A percentile compares a stretch with the other conserved stretches of the same genome.
Conservation (phyloP, 495 filamentous ascomycete species). For the Xylaria palmicola region DNA sequence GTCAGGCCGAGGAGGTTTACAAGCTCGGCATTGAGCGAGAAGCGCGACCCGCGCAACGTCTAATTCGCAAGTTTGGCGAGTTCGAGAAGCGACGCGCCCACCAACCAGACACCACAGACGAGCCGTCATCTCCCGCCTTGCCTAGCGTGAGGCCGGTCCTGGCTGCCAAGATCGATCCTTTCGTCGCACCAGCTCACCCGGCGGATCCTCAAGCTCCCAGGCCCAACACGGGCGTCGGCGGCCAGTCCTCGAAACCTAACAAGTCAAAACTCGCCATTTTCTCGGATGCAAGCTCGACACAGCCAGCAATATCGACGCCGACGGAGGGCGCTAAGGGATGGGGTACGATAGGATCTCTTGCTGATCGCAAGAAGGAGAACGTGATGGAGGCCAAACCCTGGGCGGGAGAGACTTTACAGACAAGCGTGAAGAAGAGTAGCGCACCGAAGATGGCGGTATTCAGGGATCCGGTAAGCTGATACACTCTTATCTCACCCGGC, state of each 20-base stretch:
- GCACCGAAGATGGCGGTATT: conserved; percentile 86
- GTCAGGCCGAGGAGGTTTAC: conserved; percentile 92
- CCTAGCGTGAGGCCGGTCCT: conserved; percentile 81
- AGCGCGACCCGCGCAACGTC: conserved; percentile 75
- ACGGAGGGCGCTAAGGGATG: conserved; percentile 64
- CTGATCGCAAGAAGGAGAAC: conserved; percentile 93
- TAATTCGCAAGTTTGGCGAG: conserved; percentile 85
- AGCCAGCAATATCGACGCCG: conserved; percentile 46
- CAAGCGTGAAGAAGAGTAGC: conserved; percentile 71
- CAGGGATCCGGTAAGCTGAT: conserved; percentile 85
- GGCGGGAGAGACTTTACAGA: conserved; percentile 88
- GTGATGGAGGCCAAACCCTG: conserved; percentile 81
- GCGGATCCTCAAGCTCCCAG: conserved; percentile 68
- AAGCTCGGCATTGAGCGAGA: conserved; percentile 82
- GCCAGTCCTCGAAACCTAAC: conserved; percentile 37
- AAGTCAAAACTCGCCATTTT: conserved; percentile 91
- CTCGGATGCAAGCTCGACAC: conserved; percentile 65
- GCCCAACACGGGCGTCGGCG: conserved; percentile 45
- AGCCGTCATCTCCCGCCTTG: conserved; percentile 81
- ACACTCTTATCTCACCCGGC: conserved; percentile 28
- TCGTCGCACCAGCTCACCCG: conserved; percentile 48
- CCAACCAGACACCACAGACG: conserved; percentile 55
- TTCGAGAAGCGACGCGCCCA: conserved; percentile 76
- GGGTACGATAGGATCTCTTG: conserved; percentile 84
- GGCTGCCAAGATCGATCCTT: conserved; percentile 82